Percentiles rank a stretch among this genome's conserved stretches.
phyloP scores from a whole-genome alignment of 352 stramenopile genomes.

The Thalassiosira hispida region DNA sequence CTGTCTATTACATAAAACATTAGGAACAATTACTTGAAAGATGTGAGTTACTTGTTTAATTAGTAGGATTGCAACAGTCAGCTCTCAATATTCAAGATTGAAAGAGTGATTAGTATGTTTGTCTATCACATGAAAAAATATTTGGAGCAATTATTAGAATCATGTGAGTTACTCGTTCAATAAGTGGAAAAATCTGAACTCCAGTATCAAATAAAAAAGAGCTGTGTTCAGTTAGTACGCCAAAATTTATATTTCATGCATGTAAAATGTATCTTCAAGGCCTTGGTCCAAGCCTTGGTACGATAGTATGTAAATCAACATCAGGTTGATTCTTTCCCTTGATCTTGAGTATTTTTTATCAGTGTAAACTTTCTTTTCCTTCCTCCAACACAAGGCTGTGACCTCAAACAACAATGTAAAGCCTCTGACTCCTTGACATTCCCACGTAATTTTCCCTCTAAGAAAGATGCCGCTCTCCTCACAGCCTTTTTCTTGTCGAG shows the following conservation, averaged over 20 bases:
- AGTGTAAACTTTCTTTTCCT: slow-evolving; percentile 41
- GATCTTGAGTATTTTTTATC: slow-evolving; percentile 13
- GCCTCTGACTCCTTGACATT: slow-evolving; percentile 51
- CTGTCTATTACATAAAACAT: too few species aligned
- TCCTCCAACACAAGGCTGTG: slow-evolving; percentile 28
- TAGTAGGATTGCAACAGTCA: too few species aligned
- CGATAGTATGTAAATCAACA: background rate
- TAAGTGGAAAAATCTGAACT: too few species aligned
- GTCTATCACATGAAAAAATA: background rate
- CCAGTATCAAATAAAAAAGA: too few species aligned
- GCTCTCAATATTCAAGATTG: too few species aligned
- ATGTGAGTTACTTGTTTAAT: too few species aligned
- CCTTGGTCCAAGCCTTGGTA: too few species aligned
- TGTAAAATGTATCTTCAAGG: too few species aligned
- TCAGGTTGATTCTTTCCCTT: slow-evolving; percentile 4
- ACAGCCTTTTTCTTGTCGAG: slow-evolving; percentile 11
- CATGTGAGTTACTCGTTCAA: background rate
- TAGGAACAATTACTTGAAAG: too few species aligned
- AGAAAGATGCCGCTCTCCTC: slow-evolving; percentile 12
- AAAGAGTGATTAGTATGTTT: too few species aligned
- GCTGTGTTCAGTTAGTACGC: too few species aligned
- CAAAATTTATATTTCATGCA: too few species aligned
- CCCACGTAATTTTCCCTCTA: slow-evolving; percentile 47
- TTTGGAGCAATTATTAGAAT: background rate
- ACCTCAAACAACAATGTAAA: slow-evolving; percentile 40